phyloP scores from a whole-genome alignment of 176 grass and related monocot genomes.

The Thinopyrum elongatum region DNA sequence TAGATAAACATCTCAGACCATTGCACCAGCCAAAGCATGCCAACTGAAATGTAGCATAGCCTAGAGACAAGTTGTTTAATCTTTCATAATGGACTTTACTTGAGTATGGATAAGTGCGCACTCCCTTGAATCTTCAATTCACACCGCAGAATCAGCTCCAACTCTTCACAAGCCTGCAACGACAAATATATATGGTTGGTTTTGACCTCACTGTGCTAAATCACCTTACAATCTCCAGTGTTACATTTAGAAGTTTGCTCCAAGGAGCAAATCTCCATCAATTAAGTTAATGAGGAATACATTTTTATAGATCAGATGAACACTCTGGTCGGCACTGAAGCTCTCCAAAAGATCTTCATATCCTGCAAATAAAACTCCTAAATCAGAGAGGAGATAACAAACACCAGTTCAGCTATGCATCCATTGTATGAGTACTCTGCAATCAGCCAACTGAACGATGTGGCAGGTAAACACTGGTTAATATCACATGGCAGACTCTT shows the following conservation, averaged over 20 bases:
- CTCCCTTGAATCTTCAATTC: slow-evolving; percentile 48
- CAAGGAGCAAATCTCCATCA: slow-evolving; percentile 30
- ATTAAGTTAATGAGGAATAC: slow-evolving; percentile 33
- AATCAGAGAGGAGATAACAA: slow-evolving; percentile 61
- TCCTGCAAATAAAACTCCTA: slow-evolving; percentile 88
- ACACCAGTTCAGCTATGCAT: slow-evolving; percentile 41
- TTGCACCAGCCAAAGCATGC: slow-evolving; percentile 40
- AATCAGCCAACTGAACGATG: slow-evolving; percentile 33
- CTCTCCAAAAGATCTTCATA: slow-evolving; percentile 51
- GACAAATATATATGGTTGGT: slow-evolving; percentile 60
- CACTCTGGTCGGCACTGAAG: slow-evolving; percentile 17
- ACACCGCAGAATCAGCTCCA: slow-evolving; percentile 54
- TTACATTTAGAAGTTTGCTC: slow-evolving; percentile 44
- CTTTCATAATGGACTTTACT: slow-evolving; percentile 50
- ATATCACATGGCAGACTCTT: slow-evolving; percentile 33
- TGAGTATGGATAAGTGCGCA: slow-evolving; percentile 32
- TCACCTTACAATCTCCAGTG: slow-evolving; percentile 42
- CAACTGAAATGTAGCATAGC: slow-evolving; percentile 21
- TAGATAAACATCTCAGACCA: slow-evolving; percentile 24
- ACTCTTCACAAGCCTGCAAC: slow-evolving; percentile 58
- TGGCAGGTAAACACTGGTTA: slow-evolving; percentile 19
- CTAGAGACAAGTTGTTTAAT: slow-evolving; percentile 39
- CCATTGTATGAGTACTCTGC: slow-evolving; percentile 19
- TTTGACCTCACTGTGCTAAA: slow-evolving; percentile 43
- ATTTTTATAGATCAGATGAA: slow-evolving; percentile 50